Evolutionary conservation across 1,139 yeast species (phyloP), one percentile per base, ranked within the genome.

Genomic region (Diutina siamensis): DNA sequence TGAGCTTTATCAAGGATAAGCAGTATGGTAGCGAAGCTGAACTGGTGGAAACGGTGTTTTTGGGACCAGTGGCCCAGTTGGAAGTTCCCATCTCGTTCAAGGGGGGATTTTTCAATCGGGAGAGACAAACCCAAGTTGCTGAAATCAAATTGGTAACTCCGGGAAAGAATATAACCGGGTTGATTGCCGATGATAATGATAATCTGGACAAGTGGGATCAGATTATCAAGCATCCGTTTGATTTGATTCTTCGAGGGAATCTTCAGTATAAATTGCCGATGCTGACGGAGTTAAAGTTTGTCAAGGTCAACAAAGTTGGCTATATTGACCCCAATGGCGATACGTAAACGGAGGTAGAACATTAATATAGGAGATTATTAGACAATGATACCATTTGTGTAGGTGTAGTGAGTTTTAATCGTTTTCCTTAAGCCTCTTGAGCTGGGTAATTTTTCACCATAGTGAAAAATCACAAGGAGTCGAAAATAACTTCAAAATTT

Each of bases 221-320:
- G 19, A 78, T 92, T 18, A 78, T 84, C 21, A 76, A 78, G 51
- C 78, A 86, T 56, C 95, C 96, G 12, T 89, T 89, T 61, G 96
- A 88, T 51, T 67, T 89, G 54, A 83, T 88, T 25, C 71, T 89
- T 2, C 71, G 95, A 44, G 98, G 98, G 0, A 80, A 81, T 19
- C 71, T 89, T 60, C 79, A 77, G 59, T 89, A 92, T 61, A 76
- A 74, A 47, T 67, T 89, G 45, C 92, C 94, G 1, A 69, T 89
- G 52, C 71, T 78, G 44, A 69, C 69, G 17, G 66, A 67, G 41
- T 20, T 21, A 10, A 73, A 76, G 54, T 73, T 84, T 0, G 74
- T 81, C 5, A 78, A 80, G 4, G 80, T 84, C 19, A 78, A 80
- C 49, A 78, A 78, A 54, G 68, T 79, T 18, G 72, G 76, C 31